Evolutionary conservation across 331 rosid genomes (phyloP).

Genomic region (Erythrophleum ivorense): DNA sequence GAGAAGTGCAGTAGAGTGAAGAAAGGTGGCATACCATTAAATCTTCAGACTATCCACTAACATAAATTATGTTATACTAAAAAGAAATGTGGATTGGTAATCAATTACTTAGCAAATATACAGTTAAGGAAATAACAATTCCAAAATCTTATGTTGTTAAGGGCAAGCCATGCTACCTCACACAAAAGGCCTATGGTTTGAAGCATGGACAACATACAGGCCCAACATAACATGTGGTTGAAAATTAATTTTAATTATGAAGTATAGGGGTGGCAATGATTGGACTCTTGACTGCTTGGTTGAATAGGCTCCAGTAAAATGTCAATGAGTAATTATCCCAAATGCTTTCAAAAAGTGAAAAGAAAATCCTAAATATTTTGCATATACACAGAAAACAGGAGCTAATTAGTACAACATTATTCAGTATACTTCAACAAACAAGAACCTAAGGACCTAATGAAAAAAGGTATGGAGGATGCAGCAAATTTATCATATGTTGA

Average conservation of each 20-base stretch:
- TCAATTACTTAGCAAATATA: background rate
- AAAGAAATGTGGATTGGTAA: background rate
- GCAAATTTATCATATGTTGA: constrained; percentile 13
- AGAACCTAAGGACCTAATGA: background rate
- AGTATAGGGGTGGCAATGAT: background rate
- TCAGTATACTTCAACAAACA: constrained; percentile 14
- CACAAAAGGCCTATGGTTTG: background rate
- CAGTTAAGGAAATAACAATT: background rate
- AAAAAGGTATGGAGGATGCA: background rate
- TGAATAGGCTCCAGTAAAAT: background rate
- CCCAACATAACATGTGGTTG: background rate
- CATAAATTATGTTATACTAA: background rate
- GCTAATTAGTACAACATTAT: background rate
- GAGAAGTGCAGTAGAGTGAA: background rate
- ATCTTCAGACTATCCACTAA: constrained; percentile 3
- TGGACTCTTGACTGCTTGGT: background rate
- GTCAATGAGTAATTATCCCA: background rate
- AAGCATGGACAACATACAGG: background rate
- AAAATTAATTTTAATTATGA: background rate
- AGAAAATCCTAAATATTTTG: constrained; percentile 12
- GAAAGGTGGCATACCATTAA: background rate
- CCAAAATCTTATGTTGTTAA: background rate
- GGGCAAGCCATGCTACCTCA: background rate
- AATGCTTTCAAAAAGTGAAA: constrained; percentile 20
- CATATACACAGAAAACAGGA: constrained; percentile 11